These are phyloP conservation scores for Circinella umbellata DNA, from an alignment of 371 early-diverging fungal genomes.

Conservation along the genomic window DNA sequence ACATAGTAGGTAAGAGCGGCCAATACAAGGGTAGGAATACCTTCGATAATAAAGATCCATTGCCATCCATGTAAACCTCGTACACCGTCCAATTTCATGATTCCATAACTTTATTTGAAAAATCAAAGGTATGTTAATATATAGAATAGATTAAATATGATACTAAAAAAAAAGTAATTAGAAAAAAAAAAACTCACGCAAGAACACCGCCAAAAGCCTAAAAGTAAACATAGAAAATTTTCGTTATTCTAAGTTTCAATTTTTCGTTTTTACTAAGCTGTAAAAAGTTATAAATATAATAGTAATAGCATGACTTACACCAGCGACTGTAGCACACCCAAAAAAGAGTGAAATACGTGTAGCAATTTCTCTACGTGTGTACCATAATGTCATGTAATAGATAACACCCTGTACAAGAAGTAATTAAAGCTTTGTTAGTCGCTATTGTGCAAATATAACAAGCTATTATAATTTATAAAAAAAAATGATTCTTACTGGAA, in stretches of 20 bases:
- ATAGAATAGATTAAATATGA: too few species aligned
- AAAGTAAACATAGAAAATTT: neutral
- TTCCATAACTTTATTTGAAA: conserved; percentile 36
- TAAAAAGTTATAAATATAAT: too few species aligned
- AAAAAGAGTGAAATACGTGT: conserved; percentile 75
- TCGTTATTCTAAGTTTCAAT: neutral
- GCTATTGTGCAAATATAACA: too few species aligned
- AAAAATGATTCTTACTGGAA: conserved; percentile 40
- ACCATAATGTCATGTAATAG: conserved; percentile 58
- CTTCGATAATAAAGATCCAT: conserved; percentile 80
- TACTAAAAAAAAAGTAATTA: too few species aligned
- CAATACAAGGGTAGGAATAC: conserved; percentile 68
- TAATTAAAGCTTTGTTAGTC: neutral
- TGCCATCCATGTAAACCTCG: conserved; percentile 60
- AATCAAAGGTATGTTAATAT: too few species aligned
- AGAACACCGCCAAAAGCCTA: conserved; percentile 62
- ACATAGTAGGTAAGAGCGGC: conserved; percentile 62
- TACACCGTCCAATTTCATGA: conserved; percentile 62
- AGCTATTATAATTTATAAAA: neutral
- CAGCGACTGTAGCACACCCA: conserved; percentile 67
- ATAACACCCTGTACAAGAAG: conserved; percentile 30
- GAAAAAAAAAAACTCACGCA: conserved; percentile 24
- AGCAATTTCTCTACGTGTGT: conserved; percentile 68
- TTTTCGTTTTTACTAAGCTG: neutral
- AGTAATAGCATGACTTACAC: conserved; percentile 44